Evolutionary conservation across 257 asterid species (phyloP), one percentile per base, ranked within the genome.

Genomic region (Przewalskia tangutica): DNA sequence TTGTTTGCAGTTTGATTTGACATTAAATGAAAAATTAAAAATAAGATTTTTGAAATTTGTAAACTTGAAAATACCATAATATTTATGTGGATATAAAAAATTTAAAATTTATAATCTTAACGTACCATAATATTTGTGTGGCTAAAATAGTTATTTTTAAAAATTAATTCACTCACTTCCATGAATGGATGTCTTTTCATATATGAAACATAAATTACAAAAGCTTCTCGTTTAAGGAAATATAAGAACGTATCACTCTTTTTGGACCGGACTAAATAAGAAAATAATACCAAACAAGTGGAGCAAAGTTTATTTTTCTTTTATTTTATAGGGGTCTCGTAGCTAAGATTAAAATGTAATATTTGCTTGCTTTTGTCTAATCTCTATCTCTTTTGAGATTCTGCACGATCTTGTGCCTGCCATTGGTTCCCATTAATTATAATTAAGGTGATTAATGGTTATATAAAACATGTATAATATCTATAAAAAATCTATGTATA

Each of bases 361-460:
- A 77, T 51, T 68, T 42, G 55, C 17, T 68, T 68, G 77, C 77
- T 68, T 68, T 68, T 17, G 77, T 42, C 55, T 68, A 40, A 68
- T 68, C 77, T 68, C 42, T 68, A 10, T 40, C 17, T 67, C 77
- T 68, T 68, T 68, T 68, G 17, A 11, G 77, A 68, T n/a, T 42
- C 55, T 68, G 55, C 77, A 68, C 4, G 55, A 68, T 68, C 50
- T 68, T 68, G 36, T 68, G 77, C 77, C 77, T 68, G 23, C 89
- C 89, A 89, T 86, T 67, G 54, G 62, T 81, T 65, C 59, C 77
- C 83, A 44, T 86, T 68, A 73, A 82, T 66, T 75, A 77, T 79
- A 60, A 87, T 70, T 71, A 36, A 46, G 32, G 77, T 59, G 76
- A 85, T 66, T 77, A 76, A 59, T 60, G 60, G 71, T 71, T 56